phyloP scores from a whole-genome alignment of 2,329 filamentous ascomycete genomes.

The Pseudogymnoascus sp. region DNA sequence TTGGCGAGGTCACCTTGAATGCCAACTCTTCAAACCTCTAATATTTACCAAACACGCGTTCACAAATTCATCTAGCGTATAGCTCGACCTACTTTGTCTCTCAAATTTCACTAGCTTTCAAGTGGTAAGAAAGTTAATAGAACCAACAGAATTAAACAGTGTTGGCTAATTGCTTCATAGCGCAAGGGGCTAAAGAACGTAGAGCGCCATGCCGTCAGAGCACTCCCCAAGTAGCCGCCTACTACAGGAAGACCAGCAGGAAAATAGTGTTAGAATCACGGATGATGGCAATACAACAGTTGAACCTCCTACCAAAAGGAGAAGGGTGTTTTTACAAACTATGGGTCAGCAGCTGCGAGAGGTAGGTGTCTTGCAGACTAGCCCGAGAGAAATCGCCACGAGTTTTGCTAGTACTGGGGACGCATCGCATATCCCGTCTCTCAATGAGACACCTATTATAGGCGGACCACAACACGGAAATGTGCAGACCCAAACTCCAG shows the following conservation, averaged over 20 bases:
- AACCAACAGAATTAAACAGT: background rate
- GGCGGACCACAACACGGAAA: background rate
- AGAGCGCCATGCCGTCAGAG: background rate
- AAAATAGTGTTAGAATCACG: background rate
- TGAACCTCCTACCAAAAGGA: slow-evolving; percentile 9
- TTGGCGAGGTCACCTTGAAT: background rate
- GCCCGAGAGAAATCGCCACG: background rate
- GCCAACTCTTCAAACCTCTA: background rate
- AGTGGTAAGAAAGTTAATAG: background rate
- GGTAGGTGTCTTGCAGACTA: background rate
- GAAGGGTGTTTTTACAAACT: slow-evolving; percentile 9
- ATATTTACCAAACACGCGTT: background rate
- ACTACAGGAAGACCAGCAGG: background rate
- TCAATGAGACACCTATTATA: background rate
- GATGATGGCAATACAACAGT: background rate
- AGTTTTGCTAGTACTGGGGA: background rate
- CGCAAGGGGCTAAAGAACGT: background rate
- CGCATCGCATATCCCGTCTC: background rate
- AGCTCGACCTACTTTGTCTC: background rate
- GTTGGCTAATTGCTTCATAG: background rate
- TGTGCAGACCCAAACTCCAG: slow-evolving; percentile 11
- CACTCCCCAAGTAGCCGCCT: background rate
- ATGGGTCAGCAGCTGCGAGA: slow-evolving; percentile 12
- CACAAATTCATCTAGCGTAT: background rate
- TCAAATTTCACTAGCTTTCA: background rate